Conservation (phyloP, 345 rosid species). For the Alliaria petiolata region DNA sequence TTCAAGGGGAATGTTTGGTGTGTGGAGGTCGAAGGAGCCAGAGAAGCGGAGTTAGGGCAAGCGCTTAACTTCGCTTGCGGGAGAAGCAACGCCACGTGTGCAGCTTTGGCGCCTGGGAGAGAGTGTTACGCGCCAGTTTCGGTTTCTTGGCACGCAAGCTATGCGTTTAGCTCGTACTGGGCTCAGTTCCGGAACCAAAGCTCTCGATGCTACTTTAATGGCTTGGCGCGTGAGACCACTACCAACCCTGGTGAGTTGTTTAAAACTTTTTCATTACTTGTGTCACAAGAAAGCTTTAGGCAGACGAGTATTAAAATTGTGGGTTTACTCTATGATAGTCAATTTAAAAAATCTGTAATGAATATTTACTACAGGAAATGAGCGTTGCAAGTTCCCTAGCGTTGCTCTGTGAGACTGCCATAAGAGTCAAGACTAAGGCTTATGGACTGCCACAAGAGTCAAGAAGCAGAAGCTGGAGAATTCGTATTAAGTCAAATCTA, state of each 20-base stretch:
- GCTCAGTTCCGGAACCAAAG: slow-evolving; percentile 51
- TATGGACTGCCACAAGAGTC: background rate
- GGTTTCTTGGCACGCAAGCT: slow-evolving; percentile 55
- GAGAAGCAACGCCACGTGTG: slow-evolving; percentile 49
- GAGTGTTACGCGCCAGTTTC: slow-evolving; percentile 61
- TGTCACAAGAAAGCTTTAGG: background rate
- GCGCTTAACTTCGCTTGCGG: slow-evolving; percentile 48
- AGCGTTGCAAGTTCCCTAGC: slow-evolving; percentile 32
- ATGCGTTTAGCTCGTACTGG: slow-evolving; percentile 81
- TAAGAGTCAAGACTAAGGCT: background rate
- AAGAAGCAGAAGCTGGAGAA: background rate
- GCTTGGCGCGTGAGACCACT: slow-evolving; percentile 58
- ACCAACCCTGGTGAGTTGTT: slow-evolving; percentile 63
- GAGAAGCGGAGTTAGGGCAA: slow-evolving; percentile 32
- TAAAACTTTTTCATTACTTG: background rate
- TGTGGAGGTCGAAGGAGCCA: slow-evolving; percentile 41
- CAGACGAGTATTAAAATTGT: background rate
- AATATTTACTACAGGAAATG: slow-evolving; percentile 15
- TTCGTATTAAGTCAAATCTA: slow-evolving; percentile 9
- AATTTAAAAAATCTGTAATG: background rate
- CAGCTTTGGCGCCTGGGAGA: slow-evolving; percentile 46
- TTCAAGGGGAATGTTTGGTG: slow-evolving; percentile 68
- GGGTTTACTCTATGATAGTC: background rate
- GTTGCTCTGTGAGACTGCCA: slow-evolving; percentile 16
- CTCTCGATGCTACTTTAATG: slow-evolving; percentile 65